Conservation (phyloP, 768 basidiomycete species). For the Paxillus ammoniavirescens region DNA sequence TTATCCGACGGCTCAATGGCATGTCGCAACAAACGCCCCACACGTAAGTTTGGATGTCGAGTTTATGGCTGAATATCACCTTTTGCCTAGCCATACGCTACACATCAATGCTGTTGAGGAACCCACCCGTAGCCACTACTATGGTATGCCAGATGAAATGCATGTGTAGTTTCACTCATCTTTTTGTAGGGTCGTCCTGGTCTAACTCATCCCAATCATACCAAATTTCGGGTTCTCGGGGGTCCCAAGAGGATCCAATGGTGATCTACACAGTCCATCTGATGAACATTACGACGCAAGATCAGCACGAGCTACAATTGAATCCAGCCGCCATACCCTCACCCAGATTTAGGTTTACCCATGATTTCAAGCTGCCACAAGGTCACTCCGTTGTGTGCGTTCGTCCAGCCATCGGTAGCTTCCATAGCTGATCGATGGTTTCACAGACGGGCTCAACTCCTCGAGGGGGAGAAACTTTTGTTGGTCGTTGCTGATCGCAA, state of each 20-base stretch:
- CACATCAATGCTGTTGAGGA: conserved; percentile 1
- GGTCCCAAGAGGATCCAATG: conserved; percentile 13
- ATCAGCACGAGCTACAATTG: conserved; percentile 26
- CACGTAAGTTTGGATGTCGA: conserved; percentile 6
- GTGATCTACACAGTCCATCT: conserved; percentile 20
- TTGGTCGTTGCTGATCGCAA: conserved; percentile 38
- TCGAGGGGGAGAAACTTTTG: conserved; percentile 39
- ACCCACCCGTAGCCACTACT: not conserved
- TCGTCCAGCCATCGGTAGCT: not conserved
- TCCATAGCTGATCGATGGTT: not conserved
- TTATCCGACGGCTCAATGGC: conserved; percentile 21
- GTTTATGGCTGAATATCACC: not conserved
- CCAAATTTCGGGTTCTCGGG: not conserved
- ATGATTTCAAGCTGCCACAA: conserved; percentile 18
- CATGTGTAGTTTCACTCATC: not conserved
- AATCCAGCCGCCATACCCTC: conserved; percentile 20
- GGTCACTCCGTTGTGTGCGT: conserved; percentile 21
- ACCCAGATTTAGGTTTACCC: conserved; percentile 14
- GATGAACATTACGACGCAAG: conserved; percentile 28
- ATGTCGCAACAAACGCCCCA: conserved; percentile 2
- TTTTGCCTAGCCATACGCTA: conserved; percentile 6
- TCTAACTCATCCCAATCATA: too few relatives aligned
- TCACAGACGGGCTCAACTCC: conserved; percentile 38
- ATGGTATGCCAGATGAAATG: not conserved
- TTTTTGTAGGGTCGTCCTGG: not conserved